Evolutionary conservation across 2,329 filamentous ascomycete genomes (phyloP).

Genomic region (Tolypocladium tropicale): DNA sequence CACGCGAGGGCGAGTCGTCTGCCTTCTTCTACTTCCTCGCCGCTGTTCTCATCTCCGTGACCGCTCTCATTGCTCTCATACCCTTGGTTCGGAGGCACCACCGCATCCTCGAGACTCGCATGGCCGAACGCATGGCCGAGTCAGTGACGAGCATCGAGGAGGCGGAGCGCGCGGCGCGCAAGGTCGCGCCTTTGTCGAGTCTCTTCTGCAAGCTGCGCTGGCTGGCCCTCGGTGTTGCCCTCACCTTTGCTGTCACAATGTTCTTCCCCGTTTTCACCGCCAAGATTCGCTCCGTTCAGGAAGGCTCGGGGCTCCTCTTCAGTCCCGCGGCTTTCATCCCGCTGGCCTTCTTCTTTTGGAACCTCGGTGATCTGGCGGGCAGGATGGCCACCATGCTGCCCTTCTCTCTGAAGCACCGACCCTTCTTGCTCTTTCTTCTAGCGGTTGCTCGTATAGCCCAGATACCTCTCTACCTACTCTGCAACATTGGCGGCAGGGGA

Average conservation of each 20-base stretch:
- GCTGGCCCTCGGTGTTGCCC: constrained; percentile 64
- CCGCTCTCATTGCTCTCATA: constrained; percentile 63
- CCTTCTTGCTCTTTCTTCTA: constrained; percentile 56
- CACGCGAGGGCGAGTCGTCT: constrained; percentile 32
- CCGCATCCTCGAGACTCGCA: constrained; percentile 38
- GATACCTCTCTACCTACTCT: constrained; percentile 78
- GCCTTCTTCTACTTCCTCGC: constrained; percentile 90
- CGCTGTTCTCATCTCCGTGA: constrained; percentile 63
- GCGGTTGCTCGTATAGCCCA: constrained; percentile 57
- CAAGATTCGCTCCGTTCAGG: constrained; percentile 41
- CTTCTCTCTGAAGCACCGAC: constrained; percentile 48
- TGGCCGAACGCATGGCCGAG: constrained; percentile 36
- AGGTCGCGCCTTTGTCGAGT: constrained; percentile 43
- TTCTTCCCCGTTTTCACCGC: constrained; percentile 87
- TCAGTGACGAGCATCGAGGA: constrained; percentile 42
- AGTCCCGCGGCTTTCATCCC: constrained; percentile 76
- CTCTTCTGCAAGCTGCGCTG: constrained; percentile 73
- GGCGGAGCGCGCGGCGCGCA: constrained; percentile 40
- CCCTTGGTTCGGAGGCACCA: constrained; percentile 57
- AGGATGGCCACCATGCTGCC: constrained; percentile 55
- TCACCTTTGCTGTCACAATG: constrained; percentile 83
- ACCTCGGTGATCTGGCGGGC: constrained; percentile 73
- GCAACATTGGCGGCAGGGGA: constrained; percentile 73
- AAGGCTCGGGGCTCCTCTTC: constrained; percentile 44
- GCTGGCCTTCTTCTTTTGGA: constrained; percentile 87